Conservation (phyloP, 73 alveolate species). For the Urostyla sp. region DNA sequence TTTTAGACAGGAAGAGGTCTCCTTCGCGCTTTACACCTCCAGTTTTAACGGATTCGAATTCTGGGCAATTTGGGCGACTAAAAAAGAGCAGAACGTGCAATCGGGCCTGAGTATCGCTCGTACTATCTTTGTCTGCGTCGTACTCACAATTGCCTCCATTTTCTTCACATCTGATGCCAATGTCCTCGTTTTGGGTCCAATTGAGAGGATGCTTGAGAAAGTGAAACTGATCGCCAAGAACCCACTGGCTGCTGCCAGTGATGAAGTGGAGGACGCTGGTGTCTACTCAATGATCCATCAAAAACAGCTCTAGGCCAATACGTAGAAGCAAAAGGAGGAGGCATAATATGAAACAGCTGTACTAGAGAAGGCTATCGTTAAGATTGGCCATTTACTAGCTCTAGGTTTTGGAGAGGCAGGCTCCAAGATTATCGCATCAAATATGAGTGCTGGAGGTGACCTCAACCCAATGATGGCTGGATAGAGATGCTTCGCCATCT, state of each 20-base stretch:
- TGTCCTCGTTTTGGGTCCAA: slow-evolving; percentile 73
- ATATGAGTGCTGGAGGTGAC: slow-evolving; percentile 77
- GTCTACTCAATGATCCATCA: slow-evolving; percentile 25
- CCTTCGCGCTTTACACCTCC: not conserved
- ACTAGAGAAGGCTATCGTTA: slow-evolving; percentile 80
- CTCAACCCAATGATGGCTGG: slow-evolving; percentile 87
- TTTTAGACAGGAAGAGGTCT: slow-evolving; percentile 8
- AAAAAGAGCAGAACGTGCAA: not conserved
- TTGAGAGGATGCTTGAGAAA: slow-evolving; percentile 79
- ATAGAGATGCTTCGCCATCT: slow-evolving; percentile 77
- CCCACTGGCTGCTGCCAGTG: slow-evolving; percentile 75
- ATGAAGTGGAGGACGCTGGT: slow-evolving; percentile 72
- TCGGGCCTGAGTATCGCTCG: slow-evolving; percentile 48
- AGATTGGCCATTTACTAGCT: slow-evolving; percentile 88
- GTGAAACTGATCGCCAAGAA: slow-evolving; percentile 72
- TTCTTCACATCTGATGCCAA: slow-evolving; percentile 76
- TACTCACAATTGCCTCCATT: slow-evolving; percentile 70
- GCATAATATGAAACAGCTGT: slow-evolving; percentile 75
- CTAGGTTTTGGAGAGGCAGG: slow-evolving; percentile 88
- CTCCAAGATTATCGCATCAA: slow-evolving; percentile 77
- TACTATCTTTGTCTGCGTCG: slow-evolving; percentile 72
- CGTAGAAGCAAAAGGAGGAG: slow-evolving; percentile 6
- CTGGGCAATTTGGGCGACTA: slow-evolving; percentile 1
- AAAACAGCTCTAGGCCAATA: not conserved
- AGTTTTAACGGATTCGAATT: slow-evolving; percentile 2